Conservation (phyloP, 1,139 yeast species). For the Yamadazyma songkhlaensis region DNA sequence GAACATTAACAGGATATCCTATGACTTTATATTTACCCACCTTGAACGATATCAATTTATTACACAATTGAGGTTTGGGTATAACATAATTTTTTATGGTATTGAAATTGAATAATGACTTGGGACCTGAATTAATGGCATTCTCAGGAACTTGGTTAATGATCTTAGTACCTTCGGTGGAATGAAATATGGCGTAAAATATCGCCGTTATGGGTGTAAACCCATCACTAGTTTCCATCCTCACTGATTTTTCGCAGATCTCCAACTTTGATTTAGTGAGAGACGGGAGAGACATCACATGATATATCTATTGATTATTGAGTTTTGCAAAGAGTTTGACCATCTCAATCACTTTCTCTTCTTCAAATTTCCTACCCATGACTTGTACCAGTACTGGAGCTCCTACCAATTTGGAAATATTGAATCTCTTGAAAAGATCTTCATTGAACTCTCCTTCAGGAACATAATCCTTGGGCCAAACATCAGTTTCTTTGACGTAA, state of each 20-base stretch:
- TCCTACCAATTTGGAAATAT: slow-evolving; percentile 20
- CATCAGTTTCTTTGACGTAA: slow-evolving; percentile 36
- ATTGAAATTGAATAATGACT: slow-evolving; percentile 70
- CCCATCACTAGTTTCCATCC: slow-evolving; percentile 49
- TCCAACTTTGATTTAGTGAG: too few relatives aligned
- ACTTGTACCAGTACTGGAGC: slow-evolving; percentile 31
- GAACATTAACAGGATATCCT: slow-evolving; percentile 89
- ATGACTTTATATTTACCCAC: slow-evolving; percentile 68
- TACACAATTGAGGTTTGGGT: slow-evolving; percentile 90
- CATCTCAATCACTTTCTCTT: slow-evolving; percentile 25
- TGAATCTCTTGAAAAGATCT: slow-evolving; percentile 22
- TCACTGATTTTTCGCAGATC: background rate
- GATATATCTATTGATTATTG: background rate
- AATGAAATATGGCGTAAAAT: slow-evolving; percentile 90
- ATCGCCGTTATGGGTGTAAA: slow-evolving; percentile 83
- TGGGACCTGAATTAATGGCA: slow-evolving; percentile 33
- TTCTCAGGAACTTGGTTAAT: slow-evolving; percentile 84
- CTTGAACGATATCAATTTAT: slow-evolving; percentile 71
- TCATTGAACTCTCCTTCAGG: slow-evolving; percentile 29
- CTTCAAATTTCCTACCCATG: slow-evolving; percentile 24
- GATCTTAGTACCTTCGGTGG: slow-evolving; percentile 94
- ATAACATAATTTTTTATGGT: slow-evolving; percentile 85
- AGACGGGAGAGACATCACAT: background rate
- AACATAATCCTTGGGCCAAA: slow-evolving; percentile 25
- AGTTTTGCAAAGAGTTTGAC: slow-evolving; percentile 1